Conservation (phyloP, 2,329 filamentous ascomycete species). For the Pezicula radicicola region DNA sequence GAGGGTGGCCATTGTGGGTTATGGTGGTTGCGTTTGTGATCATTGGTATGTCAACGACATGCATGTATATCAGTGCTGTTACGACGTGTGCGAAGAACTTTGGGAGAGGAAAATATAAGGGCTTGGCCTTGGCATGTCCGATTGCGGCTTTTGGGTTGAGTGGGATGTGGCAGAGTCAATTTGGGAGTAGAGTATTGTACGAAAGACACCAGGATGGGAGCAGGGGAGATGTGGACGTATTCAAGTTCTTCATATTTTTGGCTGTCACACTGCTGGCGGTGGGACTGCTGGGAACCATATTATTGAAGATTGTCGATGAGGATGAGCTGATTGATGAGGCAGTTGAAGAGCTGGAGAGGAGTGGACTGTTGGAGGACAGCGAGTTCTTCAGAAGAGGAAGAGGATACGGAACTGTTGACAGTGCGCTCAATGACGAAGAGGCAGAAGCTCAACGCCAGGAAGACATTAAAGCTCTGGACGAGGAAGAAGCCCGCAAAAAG, state of each 20-base stretch:
- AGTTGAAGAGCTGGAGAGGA: constrained; percentile 86
- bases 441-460: constrained; percentile 33
- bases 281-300: constrained; percentile 71
- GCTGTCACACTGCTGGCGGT: constrained; percentile 66
- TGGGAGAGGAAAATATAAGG: constrained; percentile 81
- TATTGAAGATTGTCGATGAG: constrained; percentile 77
- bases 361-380: constrained; percentile 75
- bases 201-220: constrained; percentile 63
- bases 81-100: constrained; percentile 99
- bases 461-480: constrained; percentile 34
- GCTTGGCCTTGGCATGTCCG: constrained; percentile 82
- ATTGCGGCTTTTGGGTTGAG: constrained; percentile 92
- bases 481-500: constrained; percentile 66
- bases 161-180: constrained; percentile 92
- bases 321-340: constrained; percentile 86
- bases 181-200: constrained; percentile 75
- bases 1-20: constrained; percentile 66
- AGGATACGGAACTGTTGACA: constrained; percentile 60
- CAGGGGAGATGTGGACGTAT: constrained; percentile 67
- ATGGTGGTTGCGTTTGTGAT: constrained; percentile 85
- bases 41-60: constrained; percentile 79
- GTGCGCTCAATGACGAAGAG: constrained; percentile 35
- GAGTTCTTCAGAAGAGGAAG: constrained; percentile 63
- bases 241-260: constrained; percentile 85
- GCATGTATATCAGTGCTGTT: constrained; percentile 88